These are phyloP conservation scores for Middelhovenomyces tepae DNA, from an alignment of 805 yeast species.

Conservation along the genomic window DNA sequence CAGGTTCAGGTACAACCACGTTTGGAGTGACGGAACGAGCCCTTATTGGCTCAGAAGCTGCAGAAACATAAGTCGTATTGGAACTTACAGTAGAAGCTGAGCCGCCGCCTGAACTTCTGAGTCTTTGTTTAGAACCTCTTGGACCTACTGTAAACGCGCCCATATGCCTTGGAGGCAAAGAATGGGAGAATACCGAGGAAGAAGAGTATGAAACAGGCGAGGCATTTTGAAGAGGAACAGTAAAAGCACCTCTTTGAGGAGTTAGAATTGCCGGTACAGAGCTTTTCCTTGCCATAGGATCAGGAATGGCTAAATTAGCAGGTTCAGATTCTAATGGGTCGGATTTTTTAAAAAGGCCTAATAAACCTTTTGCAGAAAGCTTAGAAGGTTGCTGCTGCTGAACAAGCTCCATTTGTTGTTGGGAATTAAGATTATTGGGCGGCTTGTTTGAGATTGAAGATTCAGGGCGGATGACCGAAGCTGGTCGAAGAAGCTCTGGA, in stretches of 20 bases:
- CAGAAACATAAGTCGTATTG: background rate
- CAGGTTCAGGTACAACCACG: background rate
- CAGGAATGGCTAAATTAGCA: too few relatives aligned
- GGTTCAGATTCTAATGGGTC: conserved; percentile 2
- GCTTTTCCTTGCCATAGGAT: too few relatives aligned
- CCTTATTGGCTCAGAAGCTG: conserved; percentile 1
- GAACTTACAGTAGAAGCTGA: background rate
- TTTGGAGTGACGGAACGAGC: background rate
- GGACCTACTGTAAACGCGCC: too few relatives aligned
- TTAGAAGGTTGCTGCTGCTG: background rate
- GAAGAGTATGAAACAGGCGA: too few relatives aligned
- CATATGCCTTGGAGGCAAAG: too few relatives aligned
- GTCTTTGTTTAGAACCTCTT: too few relatives aligned
- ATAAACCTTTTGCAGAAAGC: background rate
- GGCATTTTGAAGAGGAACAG: too few relatives aligned
- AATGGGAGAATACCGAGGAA: too few relatives aligned
- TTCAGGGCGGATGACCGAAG: conserved; percentile 1
- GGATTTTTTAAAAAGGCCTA: conserved; percentile 1
- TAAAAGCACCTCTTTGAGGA: too few relatives aligned
- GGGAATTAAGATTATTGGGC: background rate
- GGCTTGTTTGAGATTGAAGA: background rate
- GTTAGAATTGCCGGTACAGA: too few relatives aligned
- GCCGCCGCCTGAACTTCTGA: too few relatives aligned
- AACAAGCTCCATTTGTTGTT: background rate
- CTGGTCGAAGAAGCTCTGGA: background rate